Base-by-base conservation (phyloP, 2,329 filamentous ascomycete species). In the Fusarium sp. region DNA sequence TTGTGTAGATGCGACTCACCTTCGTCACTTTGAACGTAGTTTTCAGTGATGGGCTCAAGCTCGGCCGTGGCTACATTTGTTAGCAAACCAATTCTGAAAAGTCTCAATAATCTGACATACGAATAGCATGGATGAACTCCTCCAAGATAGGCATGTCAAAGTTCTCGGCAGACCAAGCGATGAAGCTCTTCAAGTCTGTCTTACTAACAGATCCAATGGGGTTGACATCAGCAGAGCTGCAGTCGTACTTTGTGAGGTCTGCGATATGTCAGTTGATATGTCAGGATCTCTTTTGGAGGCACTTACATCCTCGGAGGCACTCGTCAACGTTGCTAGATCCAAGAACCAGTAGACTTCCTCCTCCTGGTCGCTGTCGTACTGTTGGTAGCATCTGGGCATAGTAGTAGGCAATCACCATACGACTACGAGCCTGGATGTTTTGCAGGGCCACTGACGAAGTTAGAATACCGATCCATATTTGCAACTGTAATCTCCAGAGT, bases 161-260 rank as follows among this genome's bases (percentile, higher is more conserved):
- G 26, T 81, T 78, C 34, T 77, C 77, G 26, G 80, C 74, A 2
- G 86, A 82, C 81, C 85, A 91, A 36, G 77, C 77, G 62, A 91
- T 89, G 75, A 92, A 91, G 14, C 82, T 76, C 72, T 89, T 90
- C 3, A 91, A 81, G 23, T 92, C 90, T 3, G 83, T 86, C 74
- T 92, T 92, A 40, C 62, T 65, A 6, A 75, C 62, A 2, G 64
- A 66, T 68, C 72, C 70, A 5, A 75, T 69, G 0, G 73, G 73
- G 36, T 68, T 72, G 3, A 75, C 43, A 20, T 88, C 85, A 1
- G 83, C 85, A 7, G 79, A 83, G 69, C 55, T 68, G 28, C 71
- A 74, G 20, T 76, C 75, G 32, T 74, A 76, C 9, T 65, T 65
- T 6, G 62, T 65, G 7, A 65, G 61, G 20, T 65, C 54, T 60